These are phyloP conservation scores for Acacia confusa DNA, from an alignment of 306 rosid genomes.

Conservation along the genomic window DNA sequence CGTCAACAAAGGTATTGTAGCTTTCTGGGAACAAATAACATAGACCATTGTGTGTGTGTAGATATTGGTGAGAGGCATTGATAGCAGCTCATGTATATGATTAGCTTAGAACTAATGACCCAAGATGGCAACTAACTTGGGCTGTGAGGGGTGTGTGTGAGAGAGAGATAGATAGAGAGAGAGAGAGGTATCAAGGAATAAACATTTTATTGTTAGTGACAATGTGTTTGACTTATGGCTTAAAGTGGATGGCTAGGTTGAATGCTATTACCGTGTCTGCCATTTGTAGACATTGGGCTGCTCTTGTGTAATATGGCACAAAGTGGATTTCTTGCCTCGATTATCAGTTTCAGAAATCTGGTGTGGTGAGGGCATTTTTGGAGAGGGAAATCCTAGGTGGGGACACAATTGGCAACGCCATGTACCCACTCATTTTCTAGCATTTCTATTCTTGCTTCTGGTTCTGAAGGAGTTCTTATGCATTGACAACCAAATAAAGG, in stretches of 20 bases:
- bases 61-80: not conserved
- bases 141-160: not conserved
- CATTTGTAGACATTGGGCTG: no score
- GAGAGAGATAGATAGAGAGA: not conserved
- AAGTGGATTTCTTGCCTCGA: no score
- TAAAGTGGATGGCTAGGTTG: no score
- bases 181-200: not conserved
- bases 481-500: no score
- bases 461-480: not conserved
- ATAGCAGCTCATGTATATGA: not conserved
- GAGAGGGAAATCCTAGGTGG: not conserved
- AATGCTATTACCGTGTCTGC: no score
- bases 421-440: not conserved
- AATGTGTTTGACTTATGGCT: no score
- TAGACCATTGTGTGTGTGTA: not conserved
- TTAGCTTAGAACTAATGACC: not conserved
- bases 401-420: not conserved
- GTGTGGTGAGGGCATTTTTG: no score
- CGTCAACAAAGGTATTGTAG: conserved; percentile 81
- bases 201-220: not conserved
- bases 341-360: no score
- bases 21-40: not conserved
- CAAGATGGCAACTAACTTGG: not conserved
- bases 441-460: not conserved
- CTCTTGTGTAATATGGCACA: no score